These are phyloP conservation scores for Leishmania amazonensis DNA, from an alignment of 208 protist species.

Conservation along the genomic window DNA sequence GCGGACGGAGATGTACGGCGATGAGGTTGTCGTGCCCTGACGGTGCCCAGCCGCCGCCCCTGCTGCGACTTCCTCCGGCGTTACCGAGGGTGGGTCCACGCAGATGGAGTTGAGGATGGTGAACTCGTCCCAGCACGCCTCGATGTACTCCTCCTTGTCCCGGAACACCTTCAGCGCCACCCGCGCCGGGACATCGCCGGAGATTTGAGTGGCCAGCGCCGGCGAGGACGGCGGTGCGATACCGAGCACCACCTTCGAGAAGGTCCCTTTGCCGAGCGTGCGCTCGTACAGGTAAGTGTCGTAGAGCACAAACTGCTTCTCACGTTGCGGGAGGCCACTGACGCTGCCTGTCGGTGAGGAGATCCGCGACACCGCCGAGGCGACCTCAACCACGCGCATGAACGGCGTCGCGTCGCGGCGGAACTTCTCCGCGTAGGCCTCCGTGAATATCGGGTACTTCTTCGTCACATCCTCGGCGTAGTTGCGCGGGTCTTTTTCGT, in stretches of 20 bases:
- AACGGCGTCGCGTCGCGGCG: slow-evolving; percentile 52
- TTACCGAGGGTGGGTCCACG: slow-evolving; percentile 19
- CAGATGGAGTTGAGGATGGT: slow-evolving; percentile 44
- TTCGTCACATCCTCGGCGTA: slow-evolving; percentile 41
- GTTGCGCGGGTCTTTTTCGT: slow-evolving; percentile 36
- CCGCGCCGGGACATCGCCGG: slow-evolving; percentile 20
- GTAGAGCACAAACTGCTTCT: slow-evolving; percentile 62
- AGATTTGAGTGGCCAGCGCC: slow-evolving; percentile 19
- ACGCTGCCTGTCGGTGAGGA: slow-evolving; percentile 7
- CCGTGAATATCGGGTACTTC: slow-evolving; percentile 68
- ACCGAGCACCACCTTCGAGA: slow-evolving; percentile 79
- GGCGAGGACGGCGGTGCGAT: slow-evolving; percentile 18
- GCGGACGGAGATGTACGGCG: slow-evolving; percentile 33
- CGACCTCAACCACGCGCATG: slow-evolving; percentile 34
- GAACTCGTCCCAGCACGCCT: slow-evolving; percentile 80
- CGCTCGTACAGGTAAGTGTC: slow-evolving; percentile 59
- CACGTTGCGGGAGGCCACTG: neutral
- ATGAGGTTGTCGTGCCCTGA: slow-evolving; percentile 9
- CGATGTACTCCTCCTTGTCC: slow-evolving; percentile 62
- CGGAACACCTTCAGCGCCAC: slow-evolving; percentile 85
- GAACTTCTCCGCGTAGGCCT: slow-evolving; percentile 54
- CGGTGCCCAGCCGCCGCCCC: slow-evolving; percentile 16
- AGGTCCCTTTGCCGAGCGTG: slow-evolving; percentile 80
- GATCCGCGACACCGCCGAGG: neutral
- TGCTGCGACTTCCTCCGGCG: slow-evolving; percentile 8